A percentile compares a stretch with the other conserved stretches of the same genome.
phyloP scores from a whole-genome alignment of 441 rosid genomes.

The Macaranga tanarius region DNA sequence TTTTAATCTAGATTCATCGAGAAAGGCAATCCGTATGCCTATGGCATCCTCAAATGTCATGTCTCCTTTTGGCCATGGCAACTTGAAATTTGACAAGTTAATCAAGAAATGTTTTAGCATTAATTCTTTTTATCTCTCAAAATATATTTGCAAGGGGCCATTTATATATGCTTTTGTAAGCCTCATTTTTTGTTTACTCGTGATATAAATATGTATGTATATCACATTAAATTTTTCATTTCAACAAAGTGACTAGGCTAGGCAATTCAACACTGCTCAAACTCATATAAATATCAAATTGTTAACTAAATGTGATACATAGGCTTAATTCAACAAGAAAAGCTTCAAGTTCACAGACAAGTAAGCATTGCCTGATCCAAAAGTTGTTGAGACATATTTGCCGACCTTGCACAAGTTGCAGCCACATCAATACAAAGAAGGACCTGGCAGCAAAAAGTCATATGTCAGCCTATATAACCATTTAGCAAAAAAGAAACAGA shows the following conservation, averaged over 20 bases:
- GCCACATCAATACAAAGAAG: constrained; percentile 97
- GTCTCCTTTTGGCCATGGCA: background rate
- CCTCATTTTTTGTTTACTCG: too few species aligned
- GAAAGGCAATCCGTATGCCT: background rate
- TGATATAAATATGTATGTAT: too few species aligned
- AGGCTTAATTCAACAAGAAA: constrained; percentile 13
- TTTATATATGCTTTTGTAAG: too few species aligned
- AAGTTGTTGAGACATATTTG: constrained; percentile 74
- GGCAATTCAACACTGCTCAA: background rate
- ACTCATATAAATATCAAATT: background rate
- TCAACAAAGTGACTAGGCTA: background rate
- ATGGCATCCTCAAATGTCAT: background rate
- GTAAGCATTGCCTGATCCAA: constrained; percentile 71
- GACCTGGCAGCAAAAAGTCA: constrained; percentile 52
- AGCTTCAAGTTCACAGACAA: constrained; percentile 25
- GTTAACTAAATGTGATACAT: background rate
- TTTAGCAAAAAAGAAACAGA: constrained; percentile 4
- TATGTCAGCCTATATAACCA: constrained; percentile 22
- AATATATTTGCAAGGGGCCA: too few species aligned
- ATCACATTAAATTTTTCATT: too few species aligned
- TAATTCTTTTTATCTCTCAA: too few species aligned
- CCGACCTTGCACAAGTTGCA: constrained; percentile 83
- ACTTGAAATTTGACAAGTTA: constrained; percentile 1
- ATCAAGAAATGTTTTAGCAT: too few species aligned
- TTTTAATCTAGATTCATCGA: background rate